These are phyloP conservation scores for Artemisia annua DNA, from an alignment of 129 eudicot genomes.

Conservation along the genomic window DNA sequence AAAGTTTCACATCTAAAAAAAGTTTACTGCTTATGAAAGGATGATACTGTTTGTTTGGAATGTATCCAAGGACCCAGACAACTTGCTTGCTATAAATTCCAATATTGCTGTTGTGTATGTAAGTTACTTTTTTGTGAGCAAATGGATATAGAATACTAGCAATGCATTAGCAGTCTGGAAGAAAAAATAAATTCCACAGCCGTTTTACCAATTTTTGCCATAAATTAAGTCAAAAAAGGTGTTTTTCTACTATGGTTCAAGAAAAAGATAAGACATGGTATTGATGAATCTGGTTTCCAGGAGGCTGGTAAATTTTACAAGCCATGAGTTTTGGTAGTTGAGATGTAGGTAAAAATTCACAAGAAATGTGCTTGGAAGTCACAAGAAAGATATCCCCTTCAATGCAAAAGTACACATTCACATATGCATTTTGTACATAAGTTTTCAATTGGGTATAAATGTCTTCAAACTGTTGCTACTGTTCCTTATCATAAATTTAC, in stretches of 20 bases:
- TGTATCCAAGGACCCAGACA: not conserved
- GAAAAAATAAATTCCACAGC: too few relatives aligned
- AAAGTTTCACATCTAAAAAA: not conserved
- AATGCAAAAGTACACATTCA: slow-evolving; percentile 35
- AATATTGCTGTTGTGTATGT: not conserved
- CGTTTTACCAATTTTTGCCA: not conserved
- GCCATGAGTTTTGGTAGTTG: slow-evolving; percentile 28
- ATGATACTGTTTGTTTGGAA: not conserved
- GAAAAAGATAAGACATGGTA: not conserved
- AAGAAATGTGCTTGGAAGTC: slow-evolving; percentile 32
- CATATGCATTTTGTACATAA: slow-evolving; percentile 20
- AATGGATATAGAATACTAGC: not conserved
- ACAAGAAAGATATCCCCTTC: slow-evolving; percentile 37
- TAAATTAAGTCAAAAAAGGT: not conserved
- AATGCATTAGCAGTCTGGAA: not conserved
- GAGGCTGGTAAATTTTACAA: slow-evolving; percentile 8
- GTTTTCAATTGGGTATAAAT: slow-evolving; percentile 3
- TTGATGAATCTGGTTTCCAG: not conserved
- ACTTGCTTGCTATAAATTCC: not conserved
- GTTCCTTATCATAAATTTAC: not conserved
- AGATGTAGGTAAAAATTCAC: slow-evolving; percentile 41
- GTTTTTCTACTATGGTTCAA: not conserved
- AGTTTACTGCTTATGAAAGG: not conserved
- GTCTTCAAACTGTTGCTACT: slow-evolving; percentile 10
- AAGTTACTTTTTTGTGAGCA: not conserved